Evolutionary conservation across 306 rosid genomes (phyloP).

Genomic region (Medicago lupulina): DNA sequence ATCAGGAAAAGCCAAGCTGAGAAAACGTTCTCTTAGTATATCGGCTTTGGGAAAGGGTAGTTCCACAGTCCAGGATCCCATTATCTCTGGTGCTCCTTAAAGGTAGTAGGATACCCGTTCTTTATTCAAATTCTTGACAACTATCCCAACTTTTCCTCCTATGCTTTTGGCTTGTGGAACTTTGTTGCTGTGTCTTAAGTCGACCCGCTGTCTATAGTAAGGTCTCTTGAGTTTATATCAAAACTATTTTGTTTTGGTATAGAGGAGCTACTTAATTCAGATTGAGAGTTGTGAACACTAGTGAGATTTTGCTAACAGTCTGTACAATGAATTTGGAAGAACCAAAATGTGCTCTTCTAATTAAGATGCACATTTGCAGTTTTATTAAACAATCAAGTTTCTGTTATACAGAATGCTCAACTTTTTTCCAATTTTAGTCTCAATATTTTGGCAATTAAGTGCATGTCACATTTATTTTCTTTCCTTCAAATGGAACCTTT

Average conservation of each 20-base stretch:
- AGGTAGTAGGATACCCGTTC: conserved; percentile 45
- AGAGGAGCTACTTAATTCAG: conserved; percentile 26
- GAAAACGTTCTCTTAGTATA: conserved; percentile 83
- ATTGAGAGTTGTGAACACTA: conserved; percentile 20
- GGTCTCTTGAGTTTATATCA: conserved; percentile 23
- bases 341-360: conserved; percentile 26
- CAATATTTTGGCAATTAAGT: conserved; percentile 3
- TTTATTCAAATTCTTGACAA: not conserved
- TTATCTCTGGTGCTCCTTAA: conserved; percentile 74
- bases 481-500: not conserved
- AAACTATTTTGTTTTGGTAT: conserved; percentile 13
- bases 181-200: conserved; percentile 20
- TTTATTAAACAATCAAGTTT: not conserved
- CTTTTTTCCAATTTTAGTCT: not conserved
- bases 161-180: not conserved
- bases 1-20: conserved; percentile 52
- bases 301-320: conserved; percentile 26
- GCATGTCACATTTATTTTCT: not conserved
- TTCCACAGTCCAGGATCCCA: conserved; percentile 57
- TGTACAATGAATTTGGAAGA: conserved; percentile 8
- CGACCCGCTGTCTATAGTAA: conserved; percentile 30
- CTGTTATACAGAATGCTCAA: not conserved
- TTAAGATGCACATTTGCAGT: not conserved
- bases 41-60: conserved; percentile 68
- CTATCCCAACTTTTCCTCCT: not conserved